These are phyloP conservation scores for Calycina marina DNA, from an alignment of 2,329 filamentous ascomycete genomes.

Conservation along the genomic window DNA sequence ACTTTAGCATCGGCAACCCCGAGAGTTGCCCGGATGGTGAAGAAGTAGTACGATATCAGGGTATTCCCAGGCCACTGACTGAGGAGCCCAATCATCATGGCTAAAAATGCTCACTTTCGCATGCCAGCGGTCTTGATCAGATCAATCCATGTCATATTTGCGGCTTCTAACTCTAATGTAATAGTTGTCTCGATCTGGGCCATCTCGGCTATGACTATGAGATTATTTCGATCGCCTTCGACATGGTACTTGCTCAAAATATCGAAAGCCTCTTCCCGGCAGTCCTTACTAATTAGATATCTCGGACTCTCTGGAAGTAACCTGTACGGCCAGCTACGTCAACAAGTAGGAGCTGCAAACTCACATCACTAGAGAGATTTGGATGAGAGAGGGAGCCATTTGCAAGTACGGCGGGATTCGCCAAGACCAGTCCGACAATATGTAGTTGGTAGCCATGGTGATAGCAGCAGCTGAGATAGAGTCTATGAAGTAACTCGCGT, in stretches of 20 bases:
- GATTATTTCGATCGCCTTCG: slow-evolving; percentile 34
- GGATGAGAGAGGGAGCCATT: slow-evolving; percentile 13
- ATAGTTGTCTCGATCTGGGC: slow-evolving; percentile 44
- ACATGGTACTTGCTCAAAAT: slow-evolving; percentile 38
- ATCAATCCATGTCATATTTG: slow-evolving; percentile 37
- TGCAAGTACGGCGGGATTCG: slow-evolving; percentile 29
- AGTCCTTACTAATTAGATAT: slow-evolving; percentile 40
- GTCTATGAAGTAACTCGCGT: slow-evolving; percentile 22
- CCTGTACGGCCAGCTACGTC: no score
- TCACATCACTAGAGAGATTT: slow-evolving; percentile 9
- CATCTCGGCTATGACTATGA: slow-evolving; percentile 43
- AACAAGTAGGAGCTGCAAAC: slow-evolving; percentile 1
- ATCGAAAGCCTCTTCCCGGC: slow-evolving; percentile 40
- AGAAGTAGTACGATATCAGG: slow-evolving; percentile 32
- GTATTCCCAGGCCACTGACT: slow-evolving; percentile 37
- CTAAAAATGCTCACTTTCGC: slow-evolving; percentile 32
- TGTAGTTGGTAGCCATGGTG: slow-evolving; percentile 29
- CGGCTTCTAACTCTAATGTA: slow-evolving; percentile 36
- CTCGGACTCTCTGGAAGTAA: slow-evolving; percentile 41
- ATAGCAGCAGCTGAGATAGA: slow-evolving; percentile 29
- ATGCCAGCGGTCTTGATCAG: slow-evolving; percentile 35
- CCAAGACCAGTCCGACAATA: slow-evolving; percentile 27
- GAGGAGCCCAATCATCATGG: slow-evolving; percentile 35
- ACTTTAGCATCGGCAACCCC: slow-evolving; percentile 27
- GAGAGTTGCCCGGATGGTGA: slow-evolving; percentile 32